Evolutionary conservation across 768 basidiomycete species (phyloP), one percentile per base, ranked within the genome.

Genomic region (Kwoniella sp.): DNA sequence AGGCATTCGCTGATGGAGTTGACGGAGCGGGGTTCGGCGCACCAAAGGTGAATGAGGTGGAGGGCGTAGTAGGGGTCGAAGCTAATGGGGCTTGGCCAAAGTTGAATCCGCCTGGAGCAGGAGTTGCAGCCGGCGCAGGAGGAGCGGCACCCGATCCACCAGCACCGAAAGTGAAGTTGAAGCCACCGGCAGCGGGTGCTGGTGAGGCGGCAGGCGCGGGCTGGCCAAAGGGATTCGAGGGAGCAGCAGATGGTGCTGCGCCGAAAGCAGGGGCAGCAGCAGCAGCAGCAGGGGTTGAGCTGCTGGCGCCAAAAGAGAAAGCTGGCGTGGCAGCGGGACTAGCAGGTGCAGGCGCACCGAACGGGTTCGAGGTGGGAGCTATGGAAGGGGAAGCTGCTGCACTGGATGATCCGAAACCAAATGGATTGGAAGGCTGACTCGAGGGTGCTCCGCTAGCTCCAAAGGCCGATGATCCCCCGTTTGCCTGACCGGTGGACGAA

Each of bases 361-460:
- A 67, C n/a, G 66, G 66, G 31, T 67, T 67, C 4, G 66, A 60
- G 17, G 66, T 45, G 30, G 65, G 56, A 12, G 56, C 53, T 37
- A 54, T 25, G 50, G 65, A 31, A 29, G 65, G 58, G 26, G 58
- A 54, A 20, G 56, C 47, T 12, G 30, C 38, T 11, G 63, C 38
- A 11, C 50, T 29, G 13, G 58, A 48, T 17, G 55, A 25, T 22
- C 62, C 55, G 28, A 63, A 56, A 17, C 57, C 63, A 29, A 65
- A 65, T n/a, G 63, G 63, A 22, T 65, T 65, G 11, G 63, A 65
- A 8, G 63, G 15, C 11, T 41, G 30, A 41, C 57, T 57, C 15
- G 62, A 7, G 15, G 34, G 37, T 23, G 62, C 12, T 22, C 26
- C 48, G 11, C 48, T 48, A 25, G n/a, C 47, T 23, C 58, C 65